Evolutionary conservation across 2,329 filamentous ascomycete genomes (phyloP).

Genomic region (Ophiostoma sp.): DNA sequence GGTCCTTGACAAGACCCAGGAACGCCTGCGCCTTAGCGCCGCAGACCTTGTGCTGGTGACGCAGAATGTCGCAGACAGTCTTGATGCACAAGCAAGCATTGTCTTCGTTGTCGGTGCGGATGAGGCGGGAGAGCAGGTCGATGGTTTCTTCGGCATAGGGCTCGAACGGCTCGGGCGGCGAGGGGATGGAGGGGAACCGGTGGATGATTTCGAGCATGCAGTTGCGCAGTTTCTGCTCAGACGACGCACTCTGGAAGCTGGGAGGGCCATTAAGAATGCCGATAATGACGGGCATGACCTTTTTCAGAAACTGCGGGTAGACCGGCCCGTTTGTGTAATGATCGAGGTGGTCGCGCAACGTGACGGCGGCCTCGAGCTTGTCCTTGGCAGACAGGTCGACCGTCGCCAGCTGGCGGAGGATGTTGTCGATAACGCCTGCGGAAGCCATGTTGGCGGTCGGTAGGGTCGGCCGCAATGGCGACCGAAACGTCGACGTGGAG

Average conservation of each 20-base stretch:
- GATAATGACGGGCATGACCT: constrained; percentile 87
- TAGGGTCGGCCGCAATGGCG: background rate
- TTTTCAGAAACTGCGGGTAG: constrained; percentile 79
- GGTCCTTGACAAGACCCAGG: constrained; percentile 86
- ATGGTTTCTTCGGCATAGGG: constrained; percentile 86
- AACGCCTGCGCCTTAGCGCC: constrained; percentile 81
- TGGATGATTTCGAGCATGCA: constrained; percentile 94
- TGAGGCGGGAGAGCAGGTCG: constrained; percentile 83
- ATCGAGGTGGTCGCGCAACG: constrained; percentile 89
- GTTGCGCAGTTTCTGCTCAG: constrained; percentile 92
- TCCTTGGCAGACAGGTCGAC: constrained; percentile 66
- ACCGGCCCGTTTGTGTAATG: constrained; percentile 73
- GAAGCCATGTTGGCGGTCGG: constrained; percentile 57
- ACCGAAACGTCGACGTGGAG: background rate
- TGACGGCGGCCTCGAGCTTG: constrained; percentile 78
- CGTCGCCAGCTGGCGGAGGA: constrained; percentile 56
- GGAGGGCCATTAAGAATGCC: constrained; percentile 81
- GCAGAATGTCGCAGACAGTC: constrained; percentile 94
- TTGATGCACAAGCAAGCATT: constrained; percentile 99
- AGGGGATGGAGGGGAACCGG: constrained; percentile 70
- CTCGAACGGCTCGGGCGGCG: constrained; percentile 77
- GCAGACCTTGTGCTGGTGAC: constrained; percentile 84
- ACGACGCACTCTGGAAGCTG: constrained; percentile 85
- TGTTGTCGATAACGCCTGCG: constrained; percentile 62
- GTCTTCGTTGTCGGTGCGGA: constrained; percentile 93